These are phyloP conservation scores for Yamadazyma blattariae DNA, from an alignment of 1,139 yeast genomes.

Conservation along the genomic window DNA sequence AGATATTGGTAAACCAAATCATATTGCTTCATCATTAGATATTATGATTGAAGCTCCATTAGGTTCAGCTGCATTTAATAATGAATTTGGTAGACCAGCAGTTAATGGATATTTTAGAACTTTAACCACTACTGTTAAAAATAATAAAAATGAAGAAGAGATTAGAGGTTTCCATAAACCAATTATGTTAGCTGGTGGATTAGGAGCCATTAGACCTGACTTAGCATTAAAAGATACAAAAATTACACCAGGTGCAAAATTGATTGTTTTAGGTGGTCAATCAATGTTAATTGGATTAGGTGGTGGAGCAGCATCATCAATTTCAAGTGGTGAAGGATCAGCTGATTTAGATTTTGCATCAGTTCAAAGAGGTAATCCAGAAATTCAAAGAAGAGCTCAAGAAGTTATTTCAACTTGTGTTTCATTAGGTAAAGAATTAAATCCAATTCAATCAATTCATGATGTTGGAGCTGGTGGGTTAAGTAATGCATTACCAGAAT, in stretches of 20 bases:
- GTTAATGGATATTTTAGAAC: slow-evolving; percentile 97
- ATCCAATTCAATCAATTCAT: slow-evolving; percentile 93
- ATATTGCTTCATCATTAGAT: slow-evolving; percentile 89
- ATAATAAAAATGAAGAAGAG: slow-evolving; percentile 62
- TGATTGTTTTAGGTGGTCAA: slow-evolving; percentile 96
- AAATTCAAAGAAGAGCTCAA: slow-evolving; percentile 98
- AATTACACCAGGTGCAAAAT: slow-evolving; percentile 88
- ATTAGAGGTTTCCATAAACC: slow-evolving; percentile 98
- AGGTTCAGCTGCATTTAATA: slow-evolving; percentile 97
- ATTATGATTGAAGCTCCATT: slow-evolving; percentile 97
- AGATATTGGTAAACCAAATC: slow-evolving; percentile 81
- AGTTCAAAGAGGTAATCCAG: slow-evolving; percentile 99
- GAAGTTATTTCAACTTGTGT: slow-evolving; percentile 95
- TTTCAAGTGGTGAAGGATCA: slow-evolving; percentile 93
- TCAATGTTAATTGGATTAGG: slow-evolving; percentile 99
- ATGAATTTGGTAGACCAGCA: slow-evolving; percentile 98
- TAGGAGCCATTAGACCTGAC: slow-evolving; percentile 94
- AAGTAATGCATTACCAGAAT: slow-evolving; percentile 94
- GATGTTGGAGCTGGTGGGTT: slow-evolving; percentile 99
- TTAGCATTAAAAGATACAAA: slow-evolving; percentile 84
- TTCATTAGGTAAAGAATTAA: slow-evolving; percentile 65
- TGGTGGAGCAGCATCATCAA: slow-evolving; percentile 98
- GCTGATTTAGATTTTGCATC: slow-evolving; percentile 98
- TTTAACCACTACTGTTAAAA: slow-evolving; percentile 73
- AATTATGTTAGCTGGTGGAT: slow-evolving; percentile 98